A percentile compares a stretch with the other conserved stretches of the same genome.
phyloP scores from a whole-genome alignment of 805 yeast genomes.

The Kodamaea lidongshanica region DNA sequence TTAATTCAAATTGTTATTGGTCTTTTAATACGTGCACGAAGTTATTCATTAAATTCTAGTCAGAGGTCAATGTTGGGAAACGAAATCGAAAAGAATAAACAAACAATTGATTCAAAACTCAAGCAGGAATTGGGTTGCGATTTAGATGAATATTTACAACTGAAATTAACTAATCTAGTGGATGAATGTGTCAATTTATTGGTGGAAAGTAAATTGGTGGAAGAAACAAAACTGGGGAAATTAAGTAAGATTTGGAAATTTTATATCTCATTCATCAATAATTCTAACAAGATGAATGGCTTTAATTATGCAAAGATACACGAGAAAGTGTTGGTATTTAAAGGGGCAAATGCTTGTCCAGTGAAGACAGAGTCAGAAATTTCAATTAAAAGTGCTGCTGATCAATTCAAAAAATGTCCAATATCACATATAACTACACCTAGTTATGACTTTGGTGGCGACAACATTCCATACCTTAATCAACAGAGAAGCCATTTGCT shows the following conservation, averaged over 20 bases:
- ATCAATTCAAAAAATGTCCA: constrained; percentile 17
- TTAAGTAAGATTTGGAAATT: constrained; percentile 34
- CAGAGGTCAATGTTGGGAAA: constrained; percentile 9
- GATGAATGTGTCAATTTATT: constrained; percentile 11
- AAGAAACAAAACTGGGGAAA: constrained; percentile 12
- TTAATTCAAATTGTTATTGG: constrained; percentile 29
- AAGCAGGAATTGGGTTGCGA: constrained; percentile 6
- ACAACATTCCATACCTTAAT: constrained; percentile 9
- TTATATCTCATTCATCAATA: constrained; percentile 31
- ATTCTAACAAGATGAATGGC: constrained; percentile 22
- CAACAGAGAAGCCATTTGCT: not conserved
- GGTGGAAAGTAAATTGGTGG: constrained; percentile 9
- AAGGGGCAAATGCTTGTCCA: constrained; percentile 13
- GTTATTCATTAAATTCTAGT: constrained; percentile 1
- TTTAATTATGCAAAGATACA: constrained; percentile 29
- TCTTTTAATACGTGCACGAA: constrained; percentile 21
- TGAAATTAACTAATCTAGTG: constrained; percentile 9
- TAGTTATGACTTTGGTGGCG: constrained; percentile 11
- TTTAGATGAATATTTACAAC: constrained; percentile 9
- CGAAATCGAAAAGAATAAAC: constrained; percentile 4
- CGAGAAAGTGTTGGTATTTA: constrained; percentile 25
- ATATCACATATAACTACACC: constrained; percentile 20
- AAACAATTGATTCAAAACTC: constrained; percentile 4
- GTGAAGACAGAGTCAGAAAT: constrained; percentile 9
- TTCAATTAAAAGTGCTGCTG: constrained; percentile 1